These are phyloP conservation scores for Fomitiporia mediterranea DNA, from an alignment of 1,284 basidiomycete genomes.

Conservation along the genomic window DNA sequence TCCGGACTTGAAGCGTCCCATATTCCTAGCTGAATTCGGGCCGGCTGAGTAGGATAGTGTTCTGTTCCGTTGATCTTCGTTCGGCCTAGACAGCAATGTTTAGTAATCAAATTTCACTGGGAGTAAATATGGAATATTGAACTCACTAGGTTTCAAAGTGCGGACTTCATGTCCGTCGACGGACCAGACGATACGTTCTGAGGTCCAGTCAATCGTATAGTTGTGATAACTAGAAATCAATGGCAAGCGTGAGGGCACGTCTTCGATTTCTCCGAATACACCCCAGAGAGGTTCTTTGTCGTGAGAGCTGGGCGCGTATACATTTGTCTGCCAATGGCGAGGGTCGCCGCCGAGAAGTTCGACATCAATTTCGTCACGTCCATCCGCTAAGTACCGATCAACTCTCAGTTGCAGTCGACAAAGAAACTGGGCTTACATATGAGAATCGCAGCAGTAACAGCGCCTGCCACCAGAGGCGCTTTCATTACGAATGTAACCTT, in stretches of 20 bases:
- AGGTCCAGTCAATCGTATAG: conserved; percentile 43
- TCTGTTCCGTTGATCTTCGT: conserved; percentile 34
- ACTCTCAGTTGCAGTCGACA: neutral
- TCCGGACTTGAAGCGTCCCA: conserved; percentile 44
- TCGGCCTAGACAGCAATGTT: conserved; percentile 26
- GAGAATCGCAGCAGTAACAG: conserved; percentile 38
- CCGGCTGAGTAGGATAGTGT: conserved; percentile 36
- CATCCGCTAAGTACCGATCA: conserved; percentile 27
- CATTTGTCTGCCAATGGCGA: conserved; percentile 42
- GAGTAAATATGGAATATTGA: too few relatives aligned
- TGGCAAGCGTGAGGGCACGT: conserved; percentile 20
- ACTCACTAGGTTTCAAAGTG: conserved; percentile 36
- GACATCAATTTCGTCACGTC: conserved; percentile 42
- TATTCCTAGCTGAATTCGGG: conserved; percentile 40
- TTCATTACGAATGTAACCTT: conserved; percentile 35
- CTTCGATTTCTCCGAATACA: conserved; percentile 35
- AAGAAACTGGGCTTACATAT: conserved; percentile 29
- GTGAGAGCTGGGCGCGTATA: conserved; percentile 35
- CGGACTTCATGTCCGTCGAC: conserved; percentile 37
- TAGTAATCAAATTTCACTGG: neutral
- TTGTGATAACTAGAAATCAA: conserved; percentile 30
- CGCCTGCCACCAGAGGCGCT: conserved; percentile 33
- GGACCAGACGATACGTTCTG: conserved; percentile 39
- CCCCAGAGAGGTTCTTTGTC: conserved; percentile 36
- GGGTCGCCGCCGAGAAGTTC: conserved; percentile 40